phyloP scores from a whole-genome alignment of 1,139 yeast species.

The Pneumocystis jirovecii region DNA sequence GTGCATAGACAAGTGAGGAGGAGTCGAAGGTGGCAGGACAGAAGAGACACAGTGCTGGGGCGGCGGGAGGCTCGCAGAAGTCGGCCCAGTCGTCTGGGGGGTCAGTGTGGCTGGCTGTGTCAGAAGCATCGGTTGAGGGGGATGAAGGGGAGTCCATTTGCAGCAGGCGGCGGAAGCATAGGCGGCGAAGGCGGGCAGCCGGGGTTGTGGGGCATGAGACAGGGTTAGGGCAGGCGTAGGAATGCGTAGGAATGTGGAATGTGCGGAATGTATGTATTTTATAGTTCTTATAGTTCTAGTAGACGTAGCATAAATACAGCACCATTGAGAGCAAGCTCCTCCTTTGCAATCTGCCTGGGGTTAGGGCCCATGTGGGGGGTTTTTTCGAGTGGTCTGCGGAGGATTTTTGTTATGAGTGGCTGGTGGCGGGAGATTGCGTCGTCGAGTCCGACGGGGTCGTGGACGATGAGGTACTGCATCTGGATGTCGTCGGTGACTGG shows the following conservation, averaged over 20 bases:
- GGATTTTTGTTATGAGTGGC: slow-evolving; percentile 58
- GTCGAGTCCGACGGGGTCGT: slow-evolving; percentile 52
- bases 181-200: too few species aligned
- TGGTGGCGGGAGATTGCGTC: slow-evolving; percentile 49
- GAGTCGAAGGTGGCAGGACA: neutral
- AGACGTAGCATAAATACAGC: slow-evolving; percentile 69
- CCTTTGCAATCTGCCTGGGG: slow-evolving; percentile 52
- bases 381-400: slow-evolving; percentile 38
- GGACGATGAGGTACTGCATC: slow-evolving; percentile 60
- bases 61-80: too few species aligned
- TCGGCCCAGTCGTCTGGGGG: too few species aligned
- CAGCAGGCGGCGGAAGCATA: too few species aligned
- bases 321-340: slow-evolving; percentile 80
- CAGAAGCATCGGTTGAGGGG: too few species aligned
- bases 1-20: neutral
- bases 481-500: slow-evolving; percentile 83
- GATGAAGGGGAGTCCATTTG: too few species aligned
- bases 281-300: slow-evolving; percentile 33
- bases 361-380: slow-evolving; percentile 15
- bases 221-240: too few species aligned
- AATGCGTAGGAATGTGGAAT: too few species aligned
- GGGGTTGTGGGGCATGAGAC: too few species aligned
- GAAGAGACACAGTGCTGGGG: neutral
- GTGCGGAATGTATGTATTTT: too few species aligned
- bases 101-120: too few species aligned